Conservation (phyloP, 2,329 filamentous ascomycete genomes). For the Lachnellula arida region DNA sequence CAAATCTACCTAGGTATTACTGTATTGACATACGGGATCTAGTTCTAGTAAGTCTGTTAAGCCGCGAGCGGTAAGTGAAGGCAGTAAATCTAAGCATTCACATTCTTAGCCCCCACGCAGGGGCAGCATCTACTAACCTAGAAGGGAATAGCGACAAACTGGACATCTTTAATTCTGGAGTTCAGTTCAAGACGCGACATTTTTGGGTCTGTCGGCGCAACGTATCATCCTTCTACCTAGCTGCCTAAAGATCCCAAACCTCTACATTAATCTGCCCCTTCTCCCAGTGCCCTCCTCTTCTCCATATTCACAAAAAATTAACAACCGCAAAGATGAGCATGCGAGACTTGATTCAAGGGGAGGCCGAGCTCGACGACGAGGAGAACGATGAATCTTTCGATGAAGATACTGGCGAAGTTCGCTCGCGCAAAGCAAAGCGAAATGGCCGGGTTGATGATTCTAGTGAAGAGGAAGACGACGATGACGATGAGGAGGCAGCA, state of each 20-base stretch:
- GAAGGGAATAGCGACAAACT: background rate
- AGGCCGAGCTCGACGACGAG: slow-evolving; percentile 84
- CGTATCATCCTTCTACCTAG: background rate
- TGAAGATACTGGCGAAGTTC: slow-evolving; percentile 64
- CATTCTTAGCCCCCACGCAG: too few relatives aligned
- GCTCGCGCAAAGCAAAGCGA: slow-evolving; percentile 37
- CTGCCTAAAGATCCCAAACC: background rate
- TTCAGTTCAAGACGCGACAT: background rate
- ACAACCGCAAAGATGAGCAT: slow-evolving; percentile 54
- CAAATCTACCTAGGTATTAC: too few relatives aligned
- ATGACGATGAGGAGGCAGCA: slow-evolving; percentile 84
- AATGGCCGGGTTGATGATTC: slow-evolving; percentile 65
- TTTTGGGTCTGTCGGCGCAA: background rate
- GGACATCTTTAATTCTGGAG: background rate
- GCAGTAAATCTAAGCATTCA: too few relatives aligned
- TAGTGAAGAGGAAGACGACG: slow-evolving; percentile 87
- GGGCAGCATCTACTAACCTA: background rate
- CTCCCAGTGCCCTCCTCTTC: background rate
- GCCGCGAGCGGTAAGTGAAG: too few relatives aligned
- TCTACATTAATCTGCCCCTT: slow-evolving; percentile 7
- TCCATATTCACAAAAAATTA: background rate
- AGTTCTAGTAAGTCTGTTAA: too few relatives aligned
- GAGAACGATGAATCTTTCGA: slow-evolving; percentile 78
- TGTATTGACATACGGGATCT: too few relatives aligned
- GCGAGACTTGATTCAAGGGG: slow-evolving; percentile 75